Evolutionary conservation across 2,329 filamentous ascomycete genomes (phyloP), one percentile per base, ranked within the genome.

Genomic region (Conoideocrella luteorostrata): DNA sequence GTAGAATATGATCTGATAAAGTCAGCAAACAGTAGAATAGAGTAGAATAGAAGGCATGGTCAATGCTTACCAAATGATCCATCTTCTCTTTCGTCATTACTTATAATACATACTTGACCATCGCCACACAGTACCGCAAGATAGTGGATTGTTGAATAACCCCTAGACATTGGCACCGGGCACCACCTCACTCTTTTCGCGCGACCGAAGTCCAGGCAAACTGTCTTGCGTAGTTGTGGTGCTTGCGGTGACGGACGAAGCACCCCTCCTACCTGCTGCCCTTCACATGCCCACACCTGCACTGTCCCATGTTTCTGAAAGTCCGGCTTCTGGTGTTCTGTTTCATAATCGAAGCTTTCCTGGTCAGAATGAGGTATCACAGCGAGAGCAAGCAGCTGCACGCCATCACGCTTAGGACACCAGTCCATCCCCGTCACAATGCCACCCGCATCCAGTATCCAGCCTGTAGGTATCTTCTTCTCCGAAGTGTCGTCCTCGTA

Each of bases 361-460:
- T 78, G 74, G 43, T 79, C 75, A 0, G 63, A 58, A 45, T 72
- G 69, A 1, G 77, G 75, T 6, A 72, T 61, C 4, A 75, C 63
- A 1, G 73, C 69, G 23, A 80, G 53, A 2, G 75, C 75, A 7
- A 80, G 66, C 21, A 76, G 55, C 52, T 78, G 75, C 4, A 64
- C 56, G 6, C 59, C 52, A 15, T 61, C 54, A 2, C 59, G 50
- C 7, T 50, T 47, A 2, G 71, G 69, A 1, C 70, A 72, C 77
- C 77, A 81, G 37, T 67, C 70, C 57, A 80, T 69, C 21, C 68
- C 63, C 4, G 74, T 57, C 4, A 76, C 68, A 12, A 78, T 65
- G 39, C 77, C 76, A 10, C 74, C 75, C 0, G 70, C 64, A 46
- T 81, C 72, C 12, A 81, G 53, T 50, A 78, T 61, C 73, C 74